Evolutionary conservation across 345 rosid genomes (phyloP).

Genomic region (Linum usitatissimum): DNA sequence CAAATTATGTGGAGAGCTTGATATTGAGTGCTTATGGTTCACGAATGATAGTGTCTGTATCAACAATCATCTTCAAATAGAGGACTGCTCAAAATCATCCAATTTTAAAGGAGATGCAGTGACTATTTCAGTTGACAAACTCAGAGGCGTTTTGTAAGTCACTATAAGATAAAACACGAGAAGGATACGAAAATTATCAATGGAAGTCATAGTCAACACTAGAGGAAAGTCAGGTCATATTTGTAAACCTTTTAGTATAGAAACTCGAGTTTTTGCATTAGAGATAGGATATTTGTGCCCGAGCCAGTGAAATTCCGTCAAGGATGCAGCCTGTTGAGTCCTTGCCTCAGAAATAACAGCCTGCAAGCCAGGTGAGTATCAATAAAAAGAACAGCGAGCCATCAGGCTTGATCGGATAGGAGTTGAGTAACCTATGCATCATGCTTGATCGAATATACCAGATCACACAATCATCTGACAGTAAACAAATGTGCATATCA

Average conservation of each 20-base stretch:
- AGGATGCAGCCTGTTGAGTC: constrained; percentile 92
- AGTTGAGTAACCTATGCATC: not conserved
- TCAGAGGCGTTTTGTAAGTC: not conserved
- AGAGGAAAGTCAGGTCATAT: not conserved
- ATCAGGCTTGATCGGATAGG: not conserved
- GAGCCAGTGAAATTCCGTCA: constrained; percentile 95
- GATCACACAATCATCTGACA: not conserved
- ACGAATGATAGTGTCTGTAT: no score
- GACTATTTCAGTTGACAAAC: not conserved
- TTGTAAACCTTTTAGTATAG: constrained; percentile 76
- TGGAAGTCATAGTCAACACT: not conserved
- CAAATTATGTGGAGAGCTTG: not conserved
- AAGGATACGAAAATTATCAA: not conserved
- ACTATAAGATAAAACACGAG: not conserved
- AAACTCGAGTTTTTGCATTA: constrained; percentile 89
- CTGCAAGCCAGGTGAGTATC: constrained; percentile 26
- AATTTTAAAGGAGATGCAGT: not conserved
- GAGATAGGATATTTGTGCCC: constrained; percentile 85
- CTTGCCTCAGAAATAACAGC: constrained; percentile 98
- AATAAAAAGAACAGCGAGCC: not conserved
- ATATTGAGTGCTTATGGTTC: not conserved
- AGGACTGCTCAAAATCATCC: not conserved
- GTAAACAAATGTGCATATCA: constrained; percentile 1
- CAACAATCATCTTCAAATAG: not conserved
- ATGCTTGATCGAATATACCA: not conserved